phyloP scores from a whole-genome alignment of 2,329 filamentous ascomycete species.

The Lecanoromycetidae sp. region DNA sequence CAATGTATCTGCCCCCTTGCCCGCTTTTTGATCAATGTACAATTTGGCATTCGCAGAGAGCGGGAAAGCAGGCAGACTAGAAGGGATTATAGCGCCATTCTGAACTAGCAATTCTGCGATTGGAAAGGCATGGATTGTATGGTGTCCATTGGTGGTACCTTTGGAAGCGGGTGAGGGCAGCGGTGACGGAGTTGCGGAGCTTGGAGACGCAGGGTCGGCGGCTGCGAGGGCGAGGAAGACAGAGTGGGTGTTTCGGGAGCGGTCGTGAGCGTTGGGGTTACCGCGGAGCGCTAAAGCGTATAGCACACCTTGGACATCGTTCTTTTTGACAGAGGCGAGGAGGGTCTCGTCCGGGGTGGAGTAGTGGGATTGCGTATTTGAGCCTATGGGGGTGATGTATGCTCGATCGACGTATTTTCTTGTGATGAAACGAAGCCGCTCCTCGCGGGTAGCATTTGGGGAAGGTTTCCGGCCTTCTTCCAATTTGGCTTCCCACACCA shows the following conservation, averaged over 20 bases:
- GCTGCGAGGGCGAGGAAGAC: slow-evolving; percentile 86
- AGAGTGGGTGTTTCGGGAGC: slow-evolving; percentile 74
- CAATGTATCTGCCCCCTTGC: slow-evolving; percentile 45
- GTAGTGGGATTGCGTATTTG: slow-evolving; percentile 62
- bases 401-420: slow-evolving; percentile 80
- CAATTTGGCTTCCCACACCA: slow-evolving; percentile 85
- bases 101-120: slow-evolving; percentile 85
- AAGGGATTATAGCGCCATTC: slow-evolving; percentile 82
- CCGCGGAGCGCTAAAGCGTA: slow-evolving; percentile 78
- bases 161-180: slow-evolving; percentile 31
- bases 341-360: slow-evolving; percentile 74
- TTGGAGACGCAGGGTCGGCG: slow-evolving; percentile 75
- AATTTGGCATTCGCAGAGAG: slow-evolving; percentile 66
- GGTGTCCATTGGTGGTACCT: slow-evolving; percentile 25
- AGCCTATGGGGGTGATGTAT: slow-evolving; percentile 63
- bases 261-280: slow-evolving; percentile 77
- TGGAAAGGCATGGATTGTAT: slow-evolving; percentile 59
- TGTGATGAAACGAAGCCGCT: slow-evolving; percentile 88
- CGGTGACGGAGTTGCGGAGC: slow-evolving; percentile 32
- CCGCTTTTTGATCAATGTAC: slow-evolving; percentile 68
- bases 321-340: slow-evolving; percentile 85
- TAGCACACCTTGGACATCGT: slow-evolving; percentile 85
- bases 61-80: slow-evolving; percentile 64
- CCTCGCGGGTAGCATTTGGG: slow-evolving; percentile 70
- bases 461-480: slow-evolving; percentile 62